Conservation (phyloP, 2,329 filamentous ascomycete genomes). For the Colletotrichum cereale region DNA sequence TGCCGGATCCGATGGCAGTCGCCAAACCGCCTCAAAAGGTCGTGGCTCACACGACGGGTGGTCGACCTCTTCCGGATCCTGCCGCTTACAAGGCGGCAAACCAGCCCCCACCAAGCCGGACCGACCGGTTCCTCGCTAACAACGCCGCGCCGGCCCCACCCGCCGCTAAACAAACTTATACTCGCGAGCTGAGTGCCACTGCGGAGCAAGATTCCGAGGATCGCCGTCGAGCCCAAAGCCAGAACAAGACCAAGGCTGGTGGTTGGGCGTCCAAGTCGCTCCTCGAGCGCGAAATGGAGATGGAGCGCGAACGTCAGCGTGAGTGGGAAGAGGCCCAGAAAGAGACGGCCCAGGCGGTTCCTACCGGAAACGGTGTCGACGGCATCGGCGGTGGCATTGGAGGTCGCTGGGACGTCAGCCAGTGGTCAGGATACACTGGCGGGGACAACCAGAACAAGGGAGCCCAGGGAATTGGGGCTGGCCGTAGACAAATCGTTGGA, state of each 20-base stretch:
- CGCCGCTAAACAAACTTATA: conserved; percentile 62
- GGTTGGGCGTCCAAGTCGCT: conserved; percentile 77
- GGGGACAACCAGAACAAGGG: conserved; percentile 81
- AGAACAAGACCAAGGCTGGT: conserved; percentile 71
- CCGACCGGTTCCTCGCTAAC: conserved; percentile 68
- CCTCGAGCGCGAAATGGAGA: conserved; percentile 84
- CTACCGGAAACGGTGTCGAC: conserved; percentile 65
- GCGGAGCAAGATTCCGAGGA: conserved; percentile 74
- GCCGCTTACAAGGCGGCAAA: conserved; percentile 47
- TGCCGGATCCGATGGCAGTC: conserved; percentile 54
- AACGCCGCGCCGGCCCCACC: conserved; percentile 62
- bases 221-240: conserved; percentile 68
- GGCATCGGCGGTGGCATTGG: conserved; percentile 76
- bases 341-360: conserved; percentile 68
- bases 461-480: conserved; percentile 74
- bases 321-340: conserved; percentile 85
- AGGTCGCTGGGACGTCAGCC: conserved; percentile 80
- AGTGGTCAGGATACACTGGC: conserved; percentile 81
- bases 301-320: conserved; percentile 79
- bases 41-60: conserved; percentile 55
- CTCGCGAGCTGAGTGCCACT: conserved; percentile 66
- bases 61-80: conserved; percentile 68
- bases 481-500: conserved; percentile 82
- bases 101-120: conserved; percentile 56
- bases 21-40: conserved; percentile 47